Conservation (phyloP, 148 eudicot genomes). For the Vaccinium myrtillus region DNA sequence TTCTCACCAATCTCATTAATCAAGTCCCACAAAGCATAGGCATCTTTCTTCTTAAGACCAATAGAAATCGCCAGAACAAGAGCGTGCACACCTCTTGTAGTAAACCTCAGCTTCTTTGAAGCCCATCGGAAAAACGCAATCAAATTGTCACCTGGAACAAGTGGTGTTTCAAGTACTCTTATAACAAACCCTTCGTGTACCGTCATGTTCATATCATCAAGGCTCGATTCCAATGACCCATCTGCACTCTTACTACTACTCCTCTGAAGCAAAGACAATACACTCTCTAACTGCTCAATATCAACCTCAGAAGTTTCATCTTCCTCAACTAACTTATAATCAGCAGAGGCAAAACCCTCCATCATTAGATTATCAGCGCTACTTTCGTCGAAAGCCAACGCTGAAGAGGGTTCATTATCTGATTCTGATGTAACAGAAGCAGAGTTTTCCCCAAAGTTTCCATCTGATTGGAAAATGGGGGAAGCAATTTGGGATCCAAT, state of each 20-base stretch:
- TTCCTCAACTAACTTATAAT: constrained; percentile 14
- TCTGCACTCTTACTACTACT: constrained; percentile 20
- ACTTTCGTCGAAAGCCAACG: constrained; percentile 18
- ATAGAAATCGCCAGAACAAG: constrained; percentile 45
- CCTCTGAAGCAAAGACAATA: constrained; percentile 68
- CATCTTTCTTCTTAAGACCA: constrained; percentile 35
- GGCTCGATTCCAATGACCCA: constrained; percentile 46
- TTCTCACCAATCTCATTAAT: constrained; percentile 57
- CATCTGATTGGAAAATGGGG: neutral
- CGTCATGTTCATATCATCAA: constrained; percentile 41
- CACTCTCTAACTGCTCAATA: constrained; percentile 43
- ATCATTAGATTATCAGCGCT: constrained; percentile 8
- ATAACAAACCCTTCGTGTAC: constrained; percentile 57
- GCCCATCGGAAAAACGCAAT: constrained; percentile 65
- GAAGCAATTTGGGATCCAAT: neutral
- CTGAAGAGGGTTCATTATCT: neutral
- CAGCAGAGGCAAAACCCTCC: constrained; percentile 11
- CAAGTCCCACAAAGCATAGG: constrained; percentile 77
- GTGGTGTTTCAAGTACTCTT: constrained; percentile 55
- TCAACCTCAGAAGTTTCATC: constrained; percentile 29
- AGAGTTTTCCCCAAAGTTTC: constrained; percentile 14
- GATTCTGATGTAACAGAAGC: constrained; percentile 18
- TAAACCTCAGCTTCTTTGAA: constrained; percentile 35
- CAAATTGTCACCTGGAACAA: constrained; percentile 52
- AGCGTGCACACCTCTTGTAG: constrained; percentile 27